These are phyloP conservation scores for Apiotrichum brassicae DNA, from an alignment of 1,284 basidiomycete genomes.

Conservation along the genomic window DNA sequence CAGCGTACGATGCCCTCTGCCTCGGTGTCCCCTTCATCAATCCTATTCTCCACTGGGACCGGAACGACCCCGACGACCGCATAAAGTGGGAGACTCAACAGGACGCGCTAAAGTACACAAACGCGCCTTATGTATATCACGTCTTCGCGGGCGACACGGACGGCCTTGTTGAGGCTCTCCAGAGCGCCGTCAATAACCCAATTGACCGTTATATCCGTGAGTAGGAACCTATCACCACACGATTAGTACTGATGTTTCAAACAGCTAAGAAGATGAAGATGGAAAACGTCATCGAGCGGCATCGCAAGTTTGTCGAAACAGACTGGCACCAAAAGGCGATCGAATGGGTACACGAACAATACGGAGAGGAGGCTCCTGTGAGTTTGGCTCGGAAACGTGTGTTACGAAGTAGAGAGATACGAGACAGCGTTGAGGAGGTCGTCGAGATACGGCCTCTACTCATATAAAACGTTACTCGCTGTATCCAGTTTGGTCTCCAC, in stretches of 20 bases:
- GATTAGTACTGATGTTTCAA: not conserved
- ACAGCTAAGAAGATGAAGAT: constrained; percentile 18
- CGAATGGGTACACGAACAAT: not conserved
- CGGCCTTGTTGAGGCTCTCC: constrained; percentile 23
- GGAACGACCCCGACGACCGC: constrained; percentile 35
- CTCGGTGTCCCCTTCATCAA: constrained; percentile 50
- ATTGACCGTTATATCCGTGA: constrained; percentile 34
- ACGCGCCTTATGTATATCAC: constrained; percentile 48
- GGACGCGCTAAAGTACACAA: constrained; percentile 30
- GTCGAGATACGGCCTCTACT: not conserved
- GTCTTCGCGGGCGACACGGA: constrained; percentile 27
- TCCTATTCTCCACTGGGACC: constrained; percentile 35
- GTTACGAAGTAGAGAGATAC: not conserved
- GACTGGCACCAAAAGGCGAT: constrained; percentile 21
- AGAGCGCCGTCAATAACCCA: constrained; percentile 22
- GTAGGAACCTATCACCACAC: not conserved
- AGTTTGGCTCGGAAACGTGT: not conserved
- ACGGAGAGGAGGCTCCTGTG: not conserved
- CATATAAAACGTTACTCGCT: not conserved
- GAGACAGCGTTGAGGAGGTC: not conserved
- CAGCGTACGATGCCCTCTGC: constrained; percentile 48
- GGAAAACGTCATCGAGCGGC: constrained; percentile 12
- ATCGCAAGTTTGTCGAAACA: constrained; percentile 13
- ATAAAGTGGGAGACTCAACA: constrained; percentile 44
- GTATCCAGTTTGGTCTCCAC: not conserved